Evolutionary conservation across 2,329 filamentous ascomycete species (phyloP).

Genomic region (Alternaria sp.): DNA sequence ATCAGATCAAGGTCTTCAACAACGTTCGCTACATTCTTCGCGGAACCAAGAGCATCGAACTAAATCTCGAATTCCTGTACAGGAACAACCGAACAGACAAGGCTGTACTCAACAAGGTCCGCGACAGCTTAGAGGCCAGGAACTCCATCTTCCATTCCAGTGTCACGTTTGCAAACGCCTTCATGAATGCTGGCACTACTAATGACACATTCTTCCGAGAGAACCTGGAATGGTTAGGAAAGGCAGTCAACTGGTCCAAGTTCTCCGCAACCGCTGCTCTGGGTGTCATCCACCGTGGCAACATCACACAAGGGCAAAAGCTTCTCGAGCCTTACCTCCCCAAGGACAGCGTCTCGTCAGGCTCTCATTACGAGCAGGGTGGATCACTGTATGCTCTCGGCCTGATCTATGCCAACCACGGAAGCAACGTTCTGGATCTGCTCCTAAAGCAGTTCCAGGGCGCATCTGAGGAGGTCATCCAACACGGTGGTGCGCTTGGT

Average conservation of each 20-base stretch:
- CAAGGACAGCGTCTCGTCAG: constrained; percentile 73
- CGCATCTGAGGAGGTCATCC: constrained; percentile 89
- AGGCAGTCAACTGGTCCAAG: constrained; percentile 99
- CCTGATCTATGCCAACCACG: constrained; percentile 96
- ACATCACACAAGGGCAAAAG: constrained; percentile 91
- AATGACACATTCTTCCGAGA: constrained; percentile 99
- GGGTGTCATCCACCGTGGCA: constrained; percentile 95
- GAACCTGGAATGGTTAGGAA: constrained; percentile 96
- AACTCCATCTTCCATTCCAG: constrained; percentile 99
- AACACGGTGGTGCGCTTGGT: constrained; percentile 94
- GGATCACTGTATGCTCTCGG: constrained; percentile 95
- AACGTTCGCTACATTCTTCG: constrained; percentile 73
- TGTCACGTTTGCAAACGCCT: constrained; percentile 96
- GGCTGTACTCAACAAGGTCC: constrained; percentile 92
- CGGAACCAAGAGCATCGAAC: constrained; percentile 89
- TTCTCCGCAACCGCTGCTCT: constrained; percentile 96
- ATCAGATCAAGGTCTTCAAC: constrained; percentile 63
- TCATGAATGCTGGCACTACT: constrained; percentile 98
- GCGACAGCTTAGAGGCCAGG: constrained; percentile 91
- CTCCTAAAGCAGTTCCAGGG: constrained; percentile 77
- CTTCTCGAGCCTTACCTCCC: constrained; percentile 94
- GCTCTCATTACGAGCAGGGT: constrained; percentile 94
- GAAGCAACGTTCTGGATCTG: constrained; percentile 85
- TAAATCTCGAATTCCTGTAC: constrained; percentile 96
- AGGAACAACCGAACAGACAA: constrained; percentile 93